Conservation (phyloP, 805 yeast species). For the Ogataea parapolymorpha region DNA sequence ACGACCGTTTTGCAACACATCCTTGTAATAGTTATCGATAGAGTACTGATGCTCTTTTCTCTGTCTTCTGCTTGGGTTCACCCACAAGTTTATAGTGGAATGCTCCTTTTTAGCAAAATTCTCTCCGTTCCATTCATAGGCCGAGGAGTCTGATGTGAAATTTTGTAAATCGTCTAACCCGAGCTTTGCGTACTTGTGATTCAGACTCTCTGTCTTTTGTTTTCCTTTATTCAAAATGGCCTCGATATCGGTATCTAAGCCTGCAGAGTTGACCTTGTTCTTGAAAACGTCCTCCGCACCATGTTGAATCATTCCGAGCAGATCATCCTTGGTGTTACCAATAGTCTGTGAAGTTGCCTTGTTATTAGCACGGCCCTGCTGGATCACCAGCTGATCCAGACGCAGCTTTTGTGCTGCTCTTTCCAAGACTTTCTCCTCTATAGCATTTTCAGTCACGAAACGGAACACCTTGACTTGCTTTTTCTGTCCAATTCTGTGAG, state of each 20-base stretch:
- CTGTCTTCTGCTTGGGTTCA: slow-evolving; percentile 72
- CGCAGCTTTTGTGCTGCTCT: slow-evolving; percentile 93
- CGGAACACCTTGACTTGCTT: slow-evolving; percentile 92
- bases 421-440: slow-evolving; percentile 93
- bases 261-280: slow-evolving; percentile 24
- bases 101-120: slow-evolving; percentile 62
- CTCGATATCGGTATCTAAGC: slow-evolving; percentile 72
- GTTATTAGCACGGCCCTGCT: slow-evolving; percentile 69
- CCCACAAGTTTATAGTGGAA: slow-evolving; percentile 52
- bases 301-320: slow-evolving; percentile 92
- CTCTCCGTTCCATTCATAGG: slow-evolving; percentile 96
- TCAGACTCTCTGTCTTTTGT: slow-evolving; percentile 72
- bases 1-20: slow-evolving; percentile 49
- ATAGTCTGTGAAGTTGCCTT: slow-evolving; percentile 41
- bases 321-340: slow-evolving; percentile 75
- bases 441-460: slow-evolving; percentile 92
- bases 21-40: slow-evolving; percentile 72
- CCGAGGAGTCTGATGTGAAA: slow-evolving; percentile 76
- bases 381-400: slow-evolving; percentile 91
- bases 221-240: slow-evolving; percentile 77
- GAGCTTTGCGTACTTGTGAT: slow-evolving; percentile 76
- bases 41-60: slow-evolving; percentile 77
- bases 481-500: slow-evolving; percentile 95
- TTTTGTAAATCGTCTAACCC: slow-evolving; percentile 94
- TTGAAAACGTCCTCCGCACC: slow-evolving; percentile 92